A percentile compares a stretch with the other conserved stretches of the same genome.
phyloP scores from a whole-genome alignment of 345 rosid species.

The Citrus trifoliata region DNA sequence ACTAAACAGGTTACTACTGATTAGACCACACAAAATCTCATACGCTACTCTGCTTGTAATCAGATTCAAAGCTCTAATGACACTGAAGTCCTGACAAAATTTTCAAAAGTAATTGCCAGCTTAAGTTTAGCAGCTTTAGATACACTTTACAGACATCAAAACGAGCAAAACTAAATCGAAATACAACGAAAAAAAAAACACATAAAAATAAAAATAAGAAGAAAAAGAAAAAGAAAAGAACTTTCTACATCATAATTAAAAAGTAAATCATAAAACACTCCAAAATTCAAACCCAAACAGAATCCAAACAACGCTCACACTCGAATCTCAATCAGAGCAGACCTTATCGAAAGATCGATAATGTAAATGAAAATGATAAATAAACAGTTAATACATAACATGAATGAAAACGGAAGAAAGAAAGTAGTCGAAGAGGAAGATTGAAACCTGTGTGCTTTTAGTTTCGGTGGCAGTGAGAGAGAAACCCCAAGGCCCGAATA shows the following conservation, averaged over 20 bases:
- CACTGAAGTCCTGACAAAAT: neutral
- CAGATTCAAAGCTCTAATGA: slow-evolving; percentile 7
- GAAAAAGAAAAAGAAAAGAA: neutral
- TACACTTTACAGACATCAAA: slow-evolving; percentile 4
- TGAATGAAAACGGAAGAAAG: neutral
- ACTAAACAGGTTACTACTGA: neutral
- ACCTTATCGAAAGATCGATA: neutral
- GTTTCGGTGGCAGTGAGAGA: neutral
- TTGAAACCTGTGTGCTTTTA: slow-evolving; percentile 8
- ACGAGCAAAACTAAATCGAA: neutral
- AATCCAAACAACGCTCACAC: neutral
- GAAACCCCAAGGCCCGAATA: neutral
- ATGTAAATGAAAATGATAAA: neutral
- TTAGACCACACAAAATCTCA: neutral
- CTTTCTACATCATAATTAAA: neutral
- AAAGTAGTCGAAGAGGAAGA: neutral
- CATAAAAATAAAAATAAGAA: neutral
- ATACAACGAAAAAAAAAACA: neutral
- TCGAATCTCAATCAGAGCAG: neutral
- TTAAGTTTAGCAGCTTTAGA: neutral
- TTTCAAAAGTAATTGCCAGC: neutral
- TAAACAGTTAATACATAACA: neutral
- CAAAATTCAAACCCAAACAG: neutral
- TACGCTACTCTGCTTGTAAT: neutral
- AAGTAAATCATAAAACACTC: slow-evolving; percentile 2